Evolutionary conservation across 225 moss, liverwort and hornwort species (phyloP), one percentile per base, ranked within the genome.

Genomic region (Ulota crispa): DNA sequence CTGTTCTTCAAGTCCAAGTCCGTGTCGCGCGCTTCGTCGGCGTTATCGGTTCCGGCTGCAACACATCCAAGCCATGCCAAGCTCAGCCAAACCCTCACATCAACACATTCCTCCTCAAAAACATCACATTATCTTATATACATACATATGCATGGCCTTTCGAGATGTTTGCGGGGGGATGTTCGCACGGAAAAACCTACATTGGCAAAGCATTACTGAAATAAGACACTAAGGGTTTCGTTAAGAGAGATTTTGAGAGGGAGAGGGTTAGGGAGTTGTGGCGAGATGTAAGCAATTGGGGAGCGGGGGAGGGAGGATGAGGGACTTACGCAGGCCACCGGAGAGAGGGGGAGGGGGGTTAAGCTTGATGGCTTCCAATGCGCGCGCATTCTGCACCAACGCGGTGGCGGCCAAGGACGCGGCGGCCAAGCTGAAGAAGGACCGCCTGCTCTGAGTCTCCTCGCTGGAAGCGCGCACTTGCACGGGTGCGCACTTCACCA

Each of bases 41-140:
- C 83, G 65, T 92, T 99, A 0, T 95, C 92, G 12, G 98, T 99
- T 55, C 98, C 98, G 32, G 93, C 97, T 98, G 93, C 85, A 75
- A 9, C 9, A 16, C 43, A 10, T 36, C 50, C 59, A 70, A 20
- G 5, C 0, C 55, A n/a, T 27, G 42, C 3, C 62, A 43, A 32
- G 32, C 47, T 54, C 26, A 73, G 37, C 24, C 28, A 65, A 36
- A 3, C 8, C 53, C 24, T 13, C 1, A 45, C 72, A 54, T 3
- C 9, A 5, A 19, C 21, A 5, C 21, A 6, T 52, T 32, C 72
- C 14, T 12, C 21, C 50, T 50, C 47, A 16, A 47, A 47, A 47
- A 1, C 47, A 47, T 16, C 47, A 18, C 1, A 47, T 1, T 5
- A 5, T 4, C 16, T 16, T 50, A 5, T 14, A 2, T 3, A 16